These are phyloP conservation scores for Diplocarpon rosae DNA, from an alignment of 2,329 filamentous ascomycete genomes.

Conservation along the genomic window DNA sequence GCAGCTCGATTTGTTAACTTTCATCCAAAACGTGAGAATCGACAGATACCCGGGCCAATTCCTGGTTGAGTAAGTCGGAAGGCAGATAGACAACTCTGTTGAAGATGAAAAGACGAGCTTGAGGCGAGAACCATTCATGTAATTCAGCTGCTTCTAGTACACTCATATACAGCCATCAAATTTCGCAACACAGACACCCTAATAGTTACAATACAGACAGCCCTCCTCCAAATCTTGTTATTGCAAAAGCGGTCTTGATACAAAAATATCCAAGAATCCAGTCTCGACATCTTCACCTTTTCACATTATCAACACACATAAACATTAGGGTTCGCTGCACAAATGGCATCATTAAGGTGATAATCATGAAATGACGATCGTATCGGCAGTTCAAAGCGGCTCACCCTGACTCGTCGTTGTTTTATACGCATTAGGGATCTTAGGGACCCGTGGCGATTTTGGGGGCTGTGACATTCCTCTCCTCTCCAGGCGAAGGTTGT, in stretches of 20 bases:
- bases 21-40: neutral
- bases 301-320: neutral
- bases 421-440: slow-evolving; percentile 24
- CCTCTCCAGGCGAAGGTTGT: slow-evolving; percentile 22
- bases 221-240: too few species aligned
- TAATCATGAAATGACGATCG: too few species aligned
- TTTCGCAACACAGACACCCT: neutral
- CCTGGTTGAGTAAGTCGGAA: neutral
- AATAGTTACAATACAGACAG: too few species aligned
- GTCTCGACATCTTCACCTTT: neutral
- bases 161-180: neutral
- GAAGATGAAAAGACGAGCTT: too few species aligned
- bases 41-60: neutral
- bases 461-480: slow-evolving; percentile 23
- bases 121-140: too few species aligned
- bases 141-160: neutral
- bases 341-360: slow-evolving; percentile 1
- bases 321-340: neutral
- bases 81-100: too few species aligned
- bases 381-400: neutral
- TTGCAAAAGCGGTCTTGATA: neutral
- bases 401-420: slow-evolving; percentile 19
- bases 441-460: slow-evolving; percentile 26
- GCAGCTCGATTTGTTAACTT: neutral
- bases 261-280: neutral